Evolutionary conservation across 2,329 filamentous ascomycete species (phyloP).

Genomic region (Fusarium stilboides): DNA sequence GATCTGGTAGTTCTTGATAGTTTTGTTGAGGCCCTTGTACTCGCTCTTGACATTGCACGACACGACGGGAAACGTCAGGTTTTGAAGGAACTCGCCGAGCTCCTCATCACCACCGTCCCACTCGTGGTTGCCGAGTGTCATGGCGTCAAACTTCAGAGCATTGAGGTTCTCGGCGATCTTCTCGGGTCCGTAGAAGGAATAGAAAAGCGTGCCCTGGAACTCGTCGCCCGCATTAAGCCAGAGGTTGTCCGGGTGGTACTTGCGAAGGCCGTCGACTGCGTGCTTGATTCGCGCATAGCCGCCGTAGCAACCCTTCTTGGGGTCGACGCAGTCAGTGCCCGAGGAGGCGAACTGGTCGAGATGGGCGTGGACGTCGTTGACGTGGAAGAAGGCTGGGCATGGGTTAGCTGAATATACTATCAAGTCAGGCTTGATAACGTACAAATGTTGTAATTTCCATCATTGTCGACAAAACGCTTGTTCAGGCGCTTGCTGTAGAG

Average conservation of each 20-base stretch:
- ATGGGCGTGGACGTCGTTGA: constrained; percentile 79
- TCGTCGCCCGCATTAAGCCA: constrained; percentile 78
- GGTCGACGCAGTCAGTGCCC: constrained; percentile 73
- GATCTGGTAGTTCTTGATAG: constrained; percentile 76
- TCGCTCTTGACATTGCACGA: constrained; percentile 75
- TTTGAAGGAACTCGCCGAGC: constrained; percentile 73
- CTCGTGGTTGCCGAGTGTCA: constrained; percentile 78
- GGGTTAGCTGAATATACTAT: not conserved
- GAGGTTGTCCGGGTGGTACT: constrained; percentile 71
- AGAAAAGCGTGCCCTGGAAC: constrained; percentile 79
- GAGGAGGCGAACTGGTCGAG: constrained; percentile 74
- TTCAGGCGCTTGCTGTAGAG: constrained; percentile 64
- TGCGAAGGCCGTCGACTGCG: constrained; percentile 69
- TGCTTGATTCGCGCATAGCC: constrained; percentile 76
- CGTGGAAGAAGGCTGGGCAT: constrained; percentile 72
- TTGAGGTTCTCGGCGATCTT: constrained; percentile 79
- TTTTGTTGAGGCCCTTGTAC: constrained; percentile 71
- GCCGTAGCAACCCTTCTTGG: constrained; percentile 72
- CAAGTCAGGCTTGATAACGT: constrained; percentile 28
- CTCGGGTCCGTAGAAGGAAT: constrained; percentile 75
- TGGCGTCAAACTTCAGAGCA: constrained; percentile 75
- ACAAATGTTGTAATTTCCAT: constrained; percentile 69
- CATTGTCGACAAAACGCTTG: constrained; percentile 65
- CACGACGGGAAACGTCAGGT: constrained; percentile 76
- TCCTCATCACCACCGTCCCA: constrained; percentile 76